Percentiles rank a stretch among this genome's conserved stretches.
Evolutionary conservation across 805 yeast species (phyloP).

Genomic region (Yarrowia alimentaria): DNA sequence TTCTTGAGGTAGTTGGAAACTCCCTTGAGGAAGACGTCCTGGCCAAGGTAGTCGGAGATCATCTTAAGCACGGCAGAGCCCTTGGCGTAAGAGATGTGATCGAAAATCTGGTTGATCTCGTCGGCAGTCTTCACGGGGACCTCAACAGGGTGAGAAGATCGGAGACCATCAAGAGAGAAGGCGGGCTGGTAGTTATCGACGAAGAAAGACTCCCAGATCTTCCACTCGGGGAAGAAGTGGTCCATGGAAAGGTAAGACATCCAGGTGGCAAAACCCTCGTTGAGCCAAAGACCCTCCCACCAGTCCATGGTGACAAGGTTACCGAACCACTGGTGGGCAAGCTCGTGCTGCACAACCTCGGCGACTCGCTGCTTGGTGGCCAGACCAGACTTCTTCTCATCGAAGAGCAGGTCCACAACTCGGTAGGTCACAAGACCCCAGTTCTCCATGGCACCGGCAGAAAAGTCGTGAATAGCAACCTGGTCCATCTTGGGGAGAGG

Average conservation of each 20-base stretch:
- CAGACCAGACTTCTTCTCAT: constrained; percentile 62
- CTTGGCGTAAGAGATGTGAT: constrained; percentile 74
- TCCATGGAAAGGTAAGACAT: constrained; percentile 72
- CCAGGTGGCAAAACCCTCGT: constrained; percentile 90
- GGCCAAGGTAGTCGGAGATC: constrained; percentile 71
- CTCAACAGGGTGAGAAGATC: constrained; percentile 73
- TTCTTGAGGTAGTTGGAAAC: constrained; percentile 65
- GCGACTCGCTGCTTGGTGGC: constrained; percentile 68
- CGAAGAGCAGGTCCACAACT: constrained; percentile 60
- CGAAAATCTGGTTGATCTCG: constrained; percentile 80
- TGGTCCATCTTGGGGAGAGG: constrained; percentile 81
- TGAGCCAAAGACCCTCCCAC: constrained; percentile 92
- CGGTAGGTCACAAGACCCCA: constrained; percentile 80
- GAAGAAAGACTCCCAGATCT: constrained; percentile 74
- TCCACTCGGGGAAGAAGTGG: constrained; percentile 75
- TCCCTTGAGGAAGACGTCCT: constrained; percentile 66
- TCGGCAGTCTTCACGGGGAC: constrained; percentile 76
- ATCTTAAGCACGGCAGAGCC: constrained; percentile 77
- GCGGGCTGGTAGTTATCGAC: constrained; percentile 75
- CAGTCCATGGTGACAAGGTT: constrained; percentile 86
- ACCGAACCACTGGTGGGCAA: constrained; percentile 93
- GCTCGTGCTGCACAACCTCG: constrained; percentile 79
- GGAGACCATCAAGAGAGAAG: constrained; percentile 68
- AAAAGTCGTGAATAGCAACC: constrained; percentile 73
- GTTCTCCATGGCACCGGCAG: constrained; percentile 90